These are phyloP conservation scores for Ogataea paraovalis DNA, from an alignment of 805 yeast genomes.

Conservation along the genomic window DNA sequence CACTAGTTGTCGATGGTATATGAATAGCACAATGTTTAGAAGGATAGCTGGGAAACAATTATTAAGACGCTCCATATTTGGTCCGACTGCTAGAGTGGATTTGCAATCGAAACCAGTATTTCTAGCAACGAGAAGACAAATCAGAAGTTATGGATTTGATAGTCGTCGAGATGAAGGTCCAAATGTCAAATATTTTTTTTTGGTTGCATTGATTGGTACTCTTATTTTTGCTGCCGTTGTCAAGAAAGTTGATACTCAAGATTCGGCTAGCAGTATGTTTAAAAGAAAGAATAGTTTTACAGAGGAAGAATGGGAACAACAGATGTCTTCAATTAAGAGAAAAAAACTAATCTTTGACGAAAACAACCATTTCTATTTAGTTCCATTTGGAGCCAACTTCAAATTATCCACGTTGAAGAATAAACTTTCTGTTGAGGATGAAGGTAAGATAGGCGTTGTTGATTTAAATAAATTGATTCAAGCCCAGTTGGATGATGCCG, in stretches of 20 bases:
- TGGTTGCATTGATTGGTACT: constrained; percentile 44
- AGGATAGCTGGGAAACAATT: neutral
- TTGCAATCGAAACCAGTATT: neutral
- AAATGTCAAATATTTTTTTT: constrained; percentile 36
- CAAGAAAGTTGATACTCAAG: constrained; percentile 29
- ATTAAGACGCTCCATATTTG: neutral
- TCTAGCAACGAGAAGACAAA: neutral
- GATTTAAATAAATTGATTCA: constrained; percentile 50
- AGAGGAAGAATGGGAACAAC: constrained; percentile 44
- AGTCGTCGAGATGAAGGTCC: constrained; percentile 30
- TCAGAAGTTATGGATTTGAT: constrained; percentile 1
- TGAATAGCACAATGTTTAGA: neutral
- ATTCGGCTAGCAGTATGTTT: constrained; percentile 26
- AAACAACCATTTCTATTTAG: constrained; percentile 25
- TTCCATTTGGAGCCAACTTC: constrained; percentile 25
- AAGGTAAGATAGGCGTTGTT: constrained; percentile 27
- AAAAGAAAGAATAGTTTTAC: constrained; percentile 38
- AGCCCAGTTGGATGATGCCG: constrained; percentile 39
- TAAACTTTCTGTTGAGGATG: constrained; percentile 20
- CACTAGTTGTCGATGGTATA: no score
- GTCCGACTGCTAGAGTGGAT: neutral
- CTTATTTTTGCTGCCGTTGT: constrained; percentile 34
- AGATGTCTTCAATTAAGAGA: constrained; percentile 33
- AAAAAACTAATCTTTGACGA: constrained; percentile 27
- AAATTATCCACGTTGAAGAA: constrained; percentile 7